These are phyloP conservation scores for Alternaria sp. DNA, from an alignment of 2,329 filamentous ascomycete genomes.

Conservation along the genomic window DNA sequence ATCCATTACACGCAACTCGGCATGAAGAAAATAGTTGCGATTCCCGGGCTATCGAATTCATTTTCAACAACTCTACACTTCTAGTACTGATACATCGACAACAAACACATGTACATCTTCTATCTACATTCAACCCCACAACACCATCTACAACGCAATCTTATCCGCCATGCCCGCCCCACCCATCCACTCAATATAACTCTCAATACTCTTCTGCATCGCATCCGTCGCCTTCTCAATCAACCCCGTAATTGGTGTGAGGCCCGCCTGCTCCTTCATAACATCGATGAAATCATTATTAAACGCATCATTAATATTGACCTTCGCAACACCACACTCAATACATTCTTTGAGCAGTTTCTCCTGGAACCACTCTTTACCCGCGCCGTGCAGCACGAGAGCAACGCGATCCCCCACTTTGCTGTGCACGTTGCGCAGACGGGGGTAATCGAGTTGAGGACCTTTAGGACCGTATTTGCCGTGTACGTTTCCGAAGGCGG, in stretches of 20 bases:
- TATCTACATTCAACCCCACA: not conserved
- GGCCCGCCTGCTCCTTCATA: slow-evolving; percentile 57
- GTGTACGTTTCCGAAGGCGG: slow-evolving; percentile 78
- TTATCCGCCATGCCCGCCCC: slow-evolving; percentile 44
- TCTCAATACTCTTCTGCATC: slow-evolving; percentile 63
- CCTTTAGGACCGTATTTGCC: slow-evolving; percentile 73
- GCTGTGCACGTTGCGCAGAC: slow-evolving; percentile 53
- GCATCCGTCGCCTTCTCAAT: slow-evolving; percentile 61
- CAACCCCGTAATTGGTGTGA: slow-evolving; percentile 59
- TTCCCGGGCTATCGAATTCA: not conserved
- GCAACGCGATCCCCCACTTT: slow-evolving; percentile 57
- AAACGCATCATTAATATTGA: slow-evolving; percentile 67
- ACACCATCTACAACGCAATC: slow-evolving; percentile 7
- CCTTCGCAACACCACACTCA: slow-evolving; percentile 60
- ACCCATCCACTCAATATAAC: slow-evolving; percentile 61
- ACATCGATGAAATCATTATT: slow-evolving; percentile 58
- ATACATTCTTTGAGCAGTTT: slow-evolving; percentile 63
- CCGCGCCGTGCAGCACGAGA: slow-evolving; percentile 65
- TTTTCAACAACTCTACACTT: not conserved
- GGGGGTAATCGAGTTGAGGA: slow-evolving; percentile 51
- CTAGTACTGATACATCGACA: not conserved
- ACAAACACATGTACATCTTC: not conserved
- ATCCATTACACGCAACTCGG: not conserved
- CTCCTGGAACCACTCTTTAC: slow-evolving; percentile 58
- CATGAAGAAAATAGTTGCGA: not conserved